phyloP scores from a whole-genome alignment of 352 stramenopile genomes.

The Thalassiosira livingstoniorum region DNA sequence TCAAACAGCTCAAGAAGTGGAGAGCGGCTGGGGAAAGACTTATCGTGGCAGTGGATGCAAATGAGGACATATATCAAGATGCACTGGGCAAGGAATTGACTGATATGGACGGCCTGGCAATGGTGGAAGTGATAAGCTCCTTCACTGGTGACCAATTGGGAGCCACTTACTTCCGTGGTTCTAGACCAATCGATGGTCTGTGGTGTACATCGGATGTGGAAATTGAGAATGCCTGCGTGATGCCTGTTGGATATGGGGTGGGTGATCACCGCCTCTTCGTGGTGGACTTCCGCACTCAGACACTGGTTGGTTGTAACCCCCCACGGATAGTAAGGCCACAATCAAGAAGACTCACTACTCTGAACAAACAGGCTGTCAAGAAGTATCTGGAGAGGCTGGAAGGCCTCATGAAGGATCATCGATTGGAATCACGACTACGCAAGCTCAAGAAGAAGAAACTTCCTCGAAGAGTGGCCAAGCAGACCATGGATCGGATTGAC shows the following conservation, averaged over 20 bases:
- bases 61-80: conserved; percentile 30
- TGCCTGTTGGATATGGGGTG: conserved; percentile 35
- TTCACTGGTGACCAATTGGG: conserved; percentile 13
- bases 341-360: conserved; percentile 13
- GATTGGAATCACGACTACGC: conserved; percentile 2
- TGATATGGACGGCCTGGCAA: neutral
- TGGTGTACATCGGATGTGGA: conserved; percentile 36
- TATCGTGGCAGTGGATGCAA: conserved; percentile 10
- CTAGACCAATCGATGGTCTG: conserved; percentile 38
- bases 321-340: conserved; percentile 15
- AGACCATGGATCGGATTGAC: neutral
- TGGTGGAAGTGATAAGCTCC: conserved; percentile 1
- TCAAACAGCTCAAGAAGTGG: neutral
- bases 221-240: conserved; percentile 13
- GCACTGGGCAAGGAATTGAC: neutral
- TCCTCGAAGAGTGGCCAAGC: neutral
- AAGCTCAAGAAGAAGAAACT: neutral
- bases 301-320: conserved; percentile 11
- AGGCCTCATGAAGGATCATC: neutral
- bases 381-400: conserved; percentile 19
- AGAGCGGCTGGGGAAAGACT: neutral
- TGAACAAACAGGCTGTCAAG: neutral
- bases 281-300: conserved; percentile 24
- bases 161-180: conserved; percentile 38
- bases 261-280: conserved; percentile 45